Percentiles rank a stretch among this genome's conserved stretches.
These are phyloP conservation scores for Laguncularia racemosa DNA, from an alignment of 345 rosid genomes.

Conservation along the genomic window DNA sequence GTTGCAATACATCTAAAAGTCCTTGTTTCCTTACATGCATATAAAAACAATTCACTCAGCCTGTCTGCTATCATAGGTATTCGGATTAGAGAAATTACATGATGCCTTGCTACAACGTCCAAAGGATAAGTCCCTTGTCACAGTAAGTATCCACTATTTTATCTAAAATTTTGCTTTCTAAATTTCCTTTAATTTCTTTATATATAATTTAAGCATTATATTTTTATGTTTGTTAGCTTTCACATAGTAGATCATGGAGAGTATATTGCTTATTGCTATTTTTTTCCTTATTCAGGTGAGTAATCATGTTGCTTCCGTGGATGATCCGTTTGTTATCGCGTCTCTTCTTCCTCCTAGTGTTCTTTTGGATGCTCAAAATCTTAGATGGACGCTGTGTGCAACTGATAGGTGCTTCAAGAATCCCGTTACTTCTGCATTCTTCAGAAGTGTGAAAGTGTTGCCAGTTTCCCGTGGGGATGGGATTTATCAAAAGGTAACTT, in stretches of 20 bases:
- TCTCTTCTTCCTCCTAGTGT: slow-evolving; percentile 79
- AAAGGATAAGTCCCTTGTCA: slow-evolving; percentile 63
- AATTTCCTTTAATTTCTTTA: background rate
- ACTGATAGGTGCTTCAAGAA: slow-evolving; percentile 84
- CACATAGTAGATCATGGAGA: background rate
- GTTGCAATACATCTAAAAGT: background rate
- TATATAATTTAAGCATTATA: background rate
- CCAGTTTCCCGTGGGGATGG: slow-evolving; percentile 96
- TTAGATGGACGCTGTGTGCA: slow-evolving; percentile 98
- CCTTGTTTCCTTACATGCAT: background rate
- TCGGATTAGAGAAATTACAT: slow-evolving; percentile 83
- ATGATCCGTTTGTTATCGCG: slow-evolving; percentile 91
- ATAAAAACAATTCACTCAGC: background rate
- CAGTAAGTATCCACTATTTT: slow-evolving; percentile 36
- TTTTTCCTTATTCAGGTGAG: slow-evolving; percentile 49
- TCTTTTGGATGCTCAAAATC: slow-evolving; percentile 73
- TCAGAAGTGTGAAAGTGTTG: slow-evolving; percentile 75
- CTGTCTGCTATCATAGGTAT: slow-evolving; percentile 42
- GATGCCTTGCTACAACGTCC: slow-evolving; percentile 82
- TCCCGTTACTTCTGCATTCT: slow-evolving; percentile 86
- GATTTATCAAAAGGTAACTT: slow-evolving; percentile 79
- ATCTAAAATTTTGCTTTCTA: background rate
- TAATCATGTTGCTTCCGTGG: slow-evolving; percentile 95
- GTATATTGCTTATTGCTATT: background rate
- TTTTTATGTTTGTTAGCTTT: background rate